Evolutionary conservation across 176 grass and related monocot genomes (phyloP), one percentile per base, ranked within the genome.

Genomic region (Triticum turgidum): DNA sequence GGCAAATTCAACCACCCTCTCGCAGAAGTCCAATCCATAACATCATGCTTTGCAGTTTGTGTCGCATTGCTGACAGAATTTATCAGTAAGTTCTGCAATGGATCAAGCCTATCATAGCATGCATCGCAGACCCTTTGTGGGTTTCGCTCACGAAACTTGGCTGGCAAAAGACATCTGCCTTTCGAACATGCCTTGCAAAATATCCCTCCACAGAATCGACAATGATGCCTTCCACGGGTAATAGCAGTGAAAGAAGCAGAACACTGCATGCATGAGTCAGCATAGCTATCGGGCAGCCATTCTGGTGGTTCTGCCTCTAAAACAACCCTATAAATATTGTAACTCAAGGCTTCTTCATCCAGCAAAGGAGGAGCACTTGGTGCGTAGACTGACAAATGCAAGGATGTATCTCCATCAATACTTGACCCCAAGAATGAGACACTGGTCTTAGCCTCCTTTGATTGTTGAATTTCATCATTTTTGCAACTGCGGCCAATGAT

Each of bases 1-100:
- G 93, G 93, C 32, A 95, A 84, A 92, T 98, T 98, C 65, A 95
- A 87, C 93, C 93, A 98, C 4, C 96, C 91, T 82, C 96, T 86
- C 39, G 80, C 71, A 87, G 91, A 92, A 27, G 93, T 93, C 96
- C 95, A 95, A 84, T 98, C 95, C 51, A 87, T 90, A 67, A 98
- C 91, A 89, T 98, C 93, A 86, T 98, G 93, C 73, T 93, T 98
- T 37, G 93, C 83, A 51, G 77, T 77, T 83, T 98, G 96, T 58
- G 86, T 78, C 25, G 93, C 93, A 42, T 98, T 95, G 68, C 93
- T 95, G 72, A 95, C 86, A 39, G 89, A 94, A 74, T 87, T 83
- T 76, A 95, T 80, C 67, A 98, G 75, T 69, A 98, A 73, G 54
- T 92, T 89, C 78, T 98, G 95, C 61, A 95, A 52, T 2, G 95